Evolutionary conservation across 305 asterid species (phyloP).

Genomic region (Coffea humblotiana): DNA sequence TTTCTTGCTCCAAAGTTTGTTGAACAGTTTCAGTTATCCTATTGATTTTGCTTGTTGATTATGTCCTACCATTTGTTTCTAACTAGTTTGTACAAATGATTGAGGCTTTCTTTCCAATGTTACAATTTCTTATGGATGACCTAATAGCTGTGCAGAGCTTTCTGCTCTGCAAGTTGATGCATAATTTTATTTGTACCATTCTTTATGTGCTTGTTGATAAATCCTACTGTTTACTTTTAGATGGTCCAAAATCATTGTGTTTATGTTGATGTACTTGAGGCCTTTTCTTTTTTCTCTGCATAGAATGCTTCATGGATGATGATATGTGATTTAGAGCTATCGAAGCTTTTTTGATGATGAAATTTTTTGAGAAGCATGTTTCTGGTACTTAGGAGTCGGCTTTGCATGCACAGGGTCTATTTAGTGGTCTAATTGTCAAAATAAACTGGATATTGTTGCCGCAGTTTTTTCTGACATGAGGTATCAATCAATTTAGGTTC

Average conservation of each 20-base stretch:
- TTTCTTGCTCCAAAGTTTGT: not conserved
- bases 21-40: too few relatives aligned
- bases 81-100: too few relatives aligned
- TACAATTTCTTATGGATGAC: too few relatives aligned
- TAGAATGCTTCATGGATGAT: not conserved
- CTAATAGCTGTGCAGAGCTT: too few relatives aligned
- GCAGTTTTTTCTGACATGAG: not conserved
- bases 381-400: not conserved
- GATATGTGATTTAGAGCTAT: not conserved
- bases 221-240: not conserved
- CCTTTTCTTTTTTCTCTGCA: not conserved
- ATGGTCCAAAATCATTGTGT: not conserved
- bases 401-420: too few relatives aligned
- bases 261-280: not conserved
- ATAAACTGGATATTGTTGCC: not conserved
- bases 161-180: not conserved
- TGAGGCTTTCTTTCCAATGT: too few relatives aligned
- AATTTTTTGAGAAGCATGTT: too few relatives aligned
- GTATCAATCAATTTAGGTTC: not conserved
- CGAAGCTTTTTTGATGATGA: not conserved
- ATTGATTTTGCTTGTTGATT: too few relatives aligned
- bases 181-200: not conserved
- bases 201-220: not conserved
- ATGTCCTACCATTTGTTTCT: too few relatives aligned
- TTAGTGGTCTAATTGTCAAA: not conserved